These are phyloP conservation scores for Solanum hybrid DNA, from an alignment of 305 asterid genomes.

Conservation along the genomic window DNA sequence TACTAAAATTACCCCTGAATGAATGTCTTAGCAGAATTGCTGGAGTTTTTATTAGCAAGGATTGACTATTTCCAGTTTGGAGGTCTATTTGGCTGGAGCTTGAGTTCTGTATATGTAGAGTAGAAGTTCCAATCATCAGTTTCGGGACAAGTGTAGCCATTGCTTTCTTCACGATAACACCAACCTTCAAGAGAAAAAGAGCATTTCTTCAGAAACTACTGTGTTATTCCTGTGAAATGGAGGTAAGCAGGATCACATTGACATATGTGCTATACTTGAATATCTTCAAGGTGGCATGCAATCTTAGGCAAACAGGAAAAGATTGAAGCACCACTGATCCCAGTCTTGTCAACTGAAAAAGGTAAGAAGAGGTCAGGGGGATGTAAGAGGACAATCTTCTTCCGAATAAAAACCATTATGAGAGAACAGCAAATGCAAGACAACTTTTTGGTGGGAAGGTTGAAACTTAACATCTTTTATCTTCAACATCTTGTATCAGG, in stretches of 20 bases:
- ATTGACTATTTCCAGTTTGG: slow-evolving; percentile 6
- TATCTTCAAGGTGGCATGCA: neutral
- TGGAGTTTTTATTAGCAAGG: slow-evolving; percentile 12
- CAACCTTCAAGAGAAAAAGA: slow-evolving; percentile 8
- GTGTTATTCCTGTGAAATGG: neutral
- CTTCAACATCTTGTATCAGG: neutral
- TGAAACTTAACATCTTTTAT: neutral
- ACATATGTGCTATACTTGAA: neutral
- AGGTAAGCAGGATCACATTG: neutral
- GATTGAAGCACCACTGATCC: neutral
- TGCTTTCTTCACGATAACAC: slow-evolving; percentile 1
- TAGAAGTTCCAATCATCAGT: slow-evolving; percentile 29
- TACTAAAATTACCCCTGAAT: slow-evolving; percentile 11
- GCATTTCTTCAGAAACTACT: neutral
- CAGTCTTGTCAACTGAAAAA: neutral
- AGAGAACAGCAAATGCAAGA: neutral
- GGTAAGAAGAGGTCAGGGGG: neutral
- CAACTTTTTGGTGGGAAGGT: neutral
- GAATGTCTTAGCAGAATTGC: slow-evolving; percentile 14
- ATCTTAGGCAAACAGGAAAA: neutral
- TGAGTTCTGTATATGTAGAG: slow-evolving; percentile 16
- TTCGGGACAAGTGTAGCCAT: slow-evolving; percentile 41
- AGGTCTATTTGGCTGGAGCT: slow-evolving; percentile 28
- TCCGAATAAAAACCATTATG: neutral
- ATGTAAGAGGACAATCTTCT: neutral